Conservation (phyloP, 2,329 filamentous ascomycete genomes). For the Cercospora berteroae region DNA sequence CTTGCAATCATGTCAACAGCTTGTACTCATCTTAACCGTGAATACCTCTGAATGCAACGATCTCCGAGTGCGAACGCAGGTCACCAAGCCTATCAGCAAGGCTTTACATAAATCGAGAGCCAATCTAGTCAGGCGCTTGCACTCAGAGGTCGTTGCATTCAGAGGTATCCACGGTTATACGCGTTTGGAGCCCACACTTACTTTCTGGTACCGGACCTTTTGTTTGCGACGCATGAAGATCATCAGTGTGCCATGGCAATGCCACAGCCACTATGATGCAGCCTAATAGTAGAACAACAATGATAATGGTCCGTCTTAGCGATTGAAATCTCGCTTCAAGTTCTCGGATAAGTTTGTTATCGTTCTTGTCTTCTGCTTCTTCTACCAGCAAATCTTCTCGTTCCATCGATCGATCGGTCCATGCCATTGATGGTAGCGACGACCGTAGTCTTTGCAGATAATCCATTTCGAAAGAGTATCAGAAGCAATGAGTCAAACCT, state of each 20-base stretch:
- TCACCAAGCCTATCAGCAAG: not conserved
- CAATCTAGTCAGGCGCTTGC: not conserved
- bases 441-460: not conserved
- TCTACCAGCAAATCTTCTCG: constrained; percentile 9
- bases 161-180: not conserved
- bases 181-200: not conserved
- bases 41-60: not conserved
- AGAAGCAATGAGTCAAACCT: not conserved
- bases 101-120: not conserved
- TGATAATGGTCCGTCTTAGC: not conserved
- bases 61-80: not conserved
- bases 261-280: constrained; percentile 8
- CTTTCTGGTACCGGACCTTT: not conserved
- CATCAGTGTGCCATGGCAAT: constrained; percentile 11
- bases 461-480: not conserved
- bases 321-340: not conserved
- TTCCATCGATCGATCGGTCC: constrained; percentile 5
- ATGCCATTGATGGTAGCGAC: not conserved
- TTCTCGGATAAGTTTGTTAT: not conserved
- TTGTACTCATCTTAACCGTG: not conserved
- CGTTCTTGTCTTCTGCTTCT: not conserved
- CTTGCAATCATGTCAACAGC: not conserved
- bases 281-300: constrained; percentile 2
- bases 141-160: not conserved
- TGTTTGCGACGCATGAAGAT: not conserved